These are phyloP conservation scores for Claviceps quebecensis DNA, from an alignment of 2,329 filamentous ascomycete genomes.

Conservation along the genomic window DNA sequence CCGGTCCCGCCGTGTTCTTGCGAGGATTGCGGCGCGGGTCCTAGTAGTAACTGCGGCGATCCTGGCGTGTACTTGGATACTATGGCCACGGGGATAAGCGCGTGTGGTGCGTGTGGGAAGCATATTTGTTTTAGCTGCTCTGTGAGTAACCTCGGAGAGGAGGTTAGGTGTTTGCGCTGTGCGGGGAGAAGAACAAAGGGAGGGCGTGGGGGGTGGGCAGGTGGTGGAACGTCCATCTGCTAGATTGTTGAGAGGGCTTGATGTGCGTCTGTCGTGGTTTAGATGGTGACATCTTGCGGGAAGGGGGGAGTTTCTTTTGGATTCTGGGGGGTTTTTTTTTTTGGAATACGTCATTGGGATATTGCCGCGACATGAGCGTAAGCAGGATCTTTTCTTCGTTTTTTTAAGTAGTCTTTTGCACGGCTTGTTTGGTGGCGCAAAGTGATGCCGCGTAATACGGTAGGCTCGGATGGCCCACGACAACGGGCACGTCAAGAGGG, in stretches of 20 bases:
- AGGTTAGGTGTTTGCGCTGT: constrained; percentile 39
- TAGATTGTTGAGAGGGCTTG: constrained; percentile 3
- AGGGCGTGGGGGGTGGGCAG: constrained; percentile 9
- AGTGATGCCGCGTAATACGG: too few relatives aligned
- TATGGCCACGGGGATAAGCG: constrained; percentile 12
- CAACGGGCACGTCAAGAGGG: too few relatives aligned
- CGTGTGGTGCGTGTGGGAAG: constrained; percentile 38
- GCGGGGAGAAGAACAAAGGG: constrained; percentile 23
- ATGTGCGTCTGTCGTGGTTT: background rate
- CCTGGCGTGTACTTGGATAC: constrained; percentile 27
- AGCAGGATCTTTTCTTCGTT: too few relatives aligned
- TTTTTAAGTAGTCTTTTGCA: too few relatives aligned
- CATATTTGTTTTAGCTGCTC: constrained; percentile 46
- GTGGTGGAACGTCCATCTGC: constrained; percentile 10
- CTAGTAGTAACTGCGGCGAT: constrained; percentile 10
- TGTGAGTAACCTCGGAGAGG: constrained; percentile 41
- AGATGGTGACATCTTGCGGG: too few relatives aligned
- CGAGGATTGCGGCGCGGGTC: constrained; percentile 36
- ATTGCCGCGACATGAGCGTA: too few relatives aligned
- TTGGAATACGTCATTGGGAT: too few relatives aligned
- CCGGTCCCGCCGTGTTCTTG: constrained; percentile 23
- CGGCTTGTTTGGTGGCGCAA: too few relatives aligned
- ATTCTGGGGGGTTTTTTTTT: too few relatives aligned
- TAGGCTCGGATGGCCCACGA: too few relatives aligned
- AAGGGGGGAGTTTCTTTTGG: too few relatives aligned